Base-by-base conservation (phyloP, 352 stramenopile genomes). In the Globisporangium sylvaticum region DNA sequence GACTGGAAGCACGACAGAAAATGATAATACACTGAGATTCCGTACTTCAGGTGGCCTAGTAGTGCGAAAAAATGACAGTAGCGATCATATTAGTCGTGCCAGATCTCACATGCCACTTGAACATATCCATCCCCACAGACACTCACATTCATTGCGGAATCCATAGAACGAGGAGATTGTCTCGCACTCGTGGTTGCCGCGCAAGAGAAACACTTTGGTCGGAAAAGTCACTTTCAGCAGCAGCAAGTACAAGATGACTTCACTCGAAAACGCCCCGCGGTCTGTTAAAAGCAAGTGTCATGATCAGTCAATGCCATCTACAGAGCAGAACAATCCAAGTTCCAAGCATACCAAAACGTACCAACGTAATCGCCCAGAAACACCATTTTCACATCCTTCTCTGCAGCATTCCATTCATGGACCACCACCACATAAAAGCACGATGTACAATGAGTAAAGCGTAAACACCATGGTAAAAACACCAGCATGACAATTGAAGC, bases 101-200 rank as follows among this genome's bases (percentile, higher is more conserved):
- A n/a, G n/a, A n/a, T n/a, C n/a, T n/a, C n/a, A n/a, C n/a, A n/a
- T n/a, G n/a, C n/a, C n/a, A n/a, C n/a, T n/a, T n/a, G n/a, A n/a
- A n/a, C n/a, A n/a, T n/a, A n/a, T n/a, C n/a, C n/a, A n/a, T n/a
- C n/a, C n/a, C n/a, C n/a, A n/a, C n/a, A n/a, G n/a, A n/a, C n/a
- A n/a, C n/a, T 59, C 71, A 87, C 87, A 95, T 76, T 95, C 87
- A 42, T 79, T 80, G 32, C 87, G 83, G 58, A 95, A 95, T 25
- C 87, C 87, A 60, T 95, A 95, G 63, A 93, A 93, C 20, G 83
- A 91, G 34, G 87, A 95, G 57, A 95, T 92, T 22, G 84, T 88
- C 74, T 95, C 87, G 54, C 84, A 95, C 61, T 95, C 84, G 72
- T 95, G 84, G 60, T 95, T 95, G 27, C 84, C 87, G 14, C 87